These are phyloP conservation scores for Mycena vitilis DNA, from an alignment of 768 basidiomycete genomes.

Conservation along the genomic window DNA sequence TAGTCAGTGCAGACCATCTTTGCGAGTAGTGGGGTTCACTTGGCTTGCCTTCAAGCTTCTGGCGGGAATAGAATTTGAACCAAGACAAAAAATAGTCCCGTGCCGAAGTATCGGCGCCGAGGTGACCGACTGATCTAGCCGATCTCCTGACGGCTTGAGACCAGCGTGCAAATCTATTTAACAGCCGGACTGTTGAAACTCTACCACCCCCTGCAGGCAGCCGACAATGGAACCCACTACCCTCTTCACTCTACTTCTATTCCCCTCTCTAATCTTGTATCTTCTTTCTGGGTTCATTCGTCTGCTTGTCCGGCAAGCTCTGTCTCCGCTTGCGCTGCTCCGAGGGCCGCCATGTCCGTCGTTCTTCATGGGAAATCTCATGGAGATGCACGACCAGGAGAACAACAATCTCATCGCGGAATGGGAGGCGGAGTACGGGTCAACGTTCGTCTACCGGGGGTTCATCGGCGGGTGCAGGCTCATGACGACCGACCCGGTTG, in stretches of 20 bases:
- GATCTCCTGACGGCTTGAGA: constrained; percentile 21
- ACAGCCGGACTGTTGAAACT: constrained; percentile 22
- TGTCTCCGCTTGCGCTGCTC: constrained; percentile 61
- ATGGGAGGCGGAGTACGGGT: constrained; percentile 61
- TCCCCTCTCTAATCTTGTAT: constrained; percentile 42
- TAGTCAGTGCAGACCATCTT: too few relatives aligned
- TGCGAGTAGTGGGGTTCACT: too few relatives aligned
- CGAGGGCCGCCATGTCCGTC: constrained; percentile 59
- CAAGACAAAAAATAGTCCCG: constrained; percentile 10
- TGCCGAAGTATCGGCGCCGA: constrained; percentile 19
- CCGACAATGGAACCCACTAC: constrained; percentile 25
- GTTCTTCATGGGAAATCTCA: constrained; percentile 64
- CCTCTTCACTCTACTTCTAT: constrained; percentile 35
- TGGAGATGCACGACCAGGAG: constrained; percentile 68
- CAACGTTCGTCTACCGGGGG: constrained; percentile 63
- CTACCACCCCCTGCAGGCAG: constrained; percentile 22
- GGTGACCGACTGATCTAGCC: constrained; percentile 16
- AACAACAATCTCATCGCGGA: constrained; percentile 59
- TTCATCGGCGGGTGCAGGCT: constrained; percentile 65
- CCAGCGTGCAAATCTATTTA: constrained; percentile 16
- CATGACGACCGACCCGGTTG: constrained; percentile 68
- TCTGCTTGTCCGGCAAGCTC: constrained; percentile 57
- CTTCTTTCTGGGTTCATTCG: constrained; percentile 47
- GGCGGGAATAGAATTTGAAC: background rate
- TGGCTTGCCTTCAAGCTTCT: too few relatives aligned